Base-by-base conservation (phyloP, 148 eudicot species). In the Mesembryanthemum crystallinum region DNA sequence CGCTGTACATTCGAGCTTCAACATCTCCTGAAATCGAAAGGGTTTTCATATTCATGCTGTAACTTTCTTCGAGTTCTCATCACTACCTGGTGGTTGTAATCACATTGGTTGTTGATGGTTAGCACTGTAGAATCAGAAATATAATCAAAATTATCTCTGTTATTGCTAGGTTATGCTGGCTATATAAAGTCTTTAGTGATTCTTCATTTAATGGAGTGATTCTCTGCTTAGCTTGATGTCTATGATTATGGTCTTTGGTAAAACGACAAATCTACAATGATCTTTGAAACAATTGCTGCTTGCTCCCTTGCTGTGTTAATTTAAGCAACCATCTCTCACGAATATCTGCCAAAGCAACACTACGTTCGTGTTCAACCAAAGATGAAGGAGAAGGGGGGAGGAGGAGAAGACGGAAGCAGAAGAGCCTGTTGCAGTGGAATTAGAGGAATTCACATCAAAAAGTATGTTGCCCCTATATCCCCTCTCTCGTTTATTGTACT, bases 1-100 rank as follows among this genome's bases (percentile, higher is more conserved):
- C 35, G 71, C 64, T 76, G 76, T 80, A 71, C 64, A 80, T 70
- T 75, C 39, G 65, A 42, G 76, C 73, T 79, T 60, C 58, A 59
- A 54, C 21, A 49, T 49, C 71, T 75, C 59, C 20, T 18, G 67
- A 25, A 61, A 77, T 77, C 47, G 27, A 39, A 33, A 67, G 61
- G 23, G 13, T 70, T 39, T 66, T 58, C 57, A 66, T 25, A 49
- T 73, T 67, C 63, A n/a, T 59, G 64, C 51, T 51, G 27, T 58
- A 43, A 58, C 28, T 54, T 57, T 62, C 29, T 28, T 75, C 9
- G 52, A 1, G 51, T 10, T 61, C 62, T 54, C 23, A 23, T 54
- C 52, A 57, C 28, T 17, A 51, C 37, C 30, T 51, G 17, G 71
- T 72, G 23, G 43, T 73, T n/a, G 39, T 29, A 24, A 27, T 76